Percentiles rank a stretch among this genome's conserved stretches.
Evolutionary conservation across 2,329 filamentous ascomycete genomes (phyloP).

Genomic region (Cadophora malorum): DNA sequence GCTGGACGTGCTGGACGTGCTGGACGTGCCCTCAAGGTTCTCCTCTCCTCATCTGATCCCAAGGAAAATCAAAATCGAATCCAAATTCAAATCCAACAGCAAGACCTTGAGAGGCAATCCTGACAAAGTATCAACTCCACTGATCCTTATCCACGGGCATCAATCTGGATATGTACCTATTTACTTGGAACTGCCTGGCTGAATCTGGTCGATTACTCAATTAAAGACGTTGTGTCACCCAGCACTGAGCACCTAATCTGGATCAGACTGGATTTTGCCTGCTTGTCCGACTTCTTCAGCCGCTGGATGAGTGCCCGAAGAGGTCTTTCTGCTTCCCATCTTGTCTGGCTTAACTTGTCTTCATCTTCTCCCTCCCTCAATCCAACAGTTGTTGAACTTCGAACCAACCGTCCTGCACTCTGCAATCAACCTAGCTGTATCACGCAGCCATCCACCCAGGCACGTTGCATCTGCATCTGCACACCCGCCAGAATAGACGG

Average conservation of each 20-base stretch:
- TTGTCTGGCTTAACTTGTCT: neutral
- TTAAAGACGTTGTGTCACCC: neutral
- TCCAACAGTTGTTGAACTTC: neutral
- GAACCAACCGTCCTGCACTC: neutral
- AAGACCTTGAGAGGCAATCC: neutral
- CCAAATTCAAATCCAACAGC: no score
- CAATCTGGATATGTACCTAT: neutral
- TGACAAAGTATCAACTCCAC: neutral
- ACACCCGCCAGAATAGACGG: neutral
- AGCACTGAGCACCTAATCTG: neutral
- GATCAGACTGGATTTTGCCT: neutral
- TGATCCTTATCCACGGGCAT: neutral
- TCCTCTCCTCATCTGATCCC: neutral
- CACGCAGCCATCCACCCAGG: neutral
- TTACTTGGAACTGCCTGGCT: neutral
- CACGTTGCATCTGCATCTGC: constrained; percentile 4
- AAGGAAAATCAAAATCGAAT: neutral
- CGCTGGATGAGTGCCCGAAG: neutral
- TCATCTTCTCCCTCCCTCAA: neutral
- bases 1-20: neutral
- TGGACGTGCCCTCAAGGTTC: neutral
- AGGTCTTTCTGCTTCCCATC: neutral
- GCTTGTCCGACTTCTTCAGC: neutral
- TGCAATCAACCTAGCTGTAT: constrained; percentile 1
- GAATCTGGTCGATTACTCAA: neutral